phyloP scores from a whole-genome alignment of 83 land plant genomes.

The Picea abies region DNA sequence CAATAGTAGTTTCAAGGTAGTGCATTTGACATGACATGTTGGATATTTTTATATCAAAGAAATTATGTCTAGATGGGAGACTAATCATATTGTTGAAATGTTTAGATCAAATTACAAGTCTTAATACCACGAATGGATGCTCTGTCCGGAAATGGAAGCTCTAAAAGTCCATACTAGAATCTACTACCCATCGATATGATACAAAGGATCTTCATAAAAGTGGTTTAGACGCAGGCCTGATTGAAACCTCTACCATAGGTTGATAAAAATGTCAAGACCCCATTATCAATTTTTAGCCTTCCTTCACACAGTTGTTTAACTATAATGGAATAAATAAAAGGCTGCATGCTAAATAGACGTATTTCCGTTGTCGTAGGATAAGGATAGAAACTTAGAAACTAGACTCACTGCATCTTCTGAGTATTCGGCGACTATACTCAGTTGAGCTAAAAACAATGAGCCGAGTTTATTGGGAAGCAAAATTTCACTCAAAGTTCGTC shows the following conservation, averaged over 20 bases:
- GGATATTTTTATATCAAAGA: too few relatives aligned
- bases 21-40: not conserved
- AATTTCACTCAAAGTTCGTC: too few relatives aligned
- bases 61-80: too few relatives aligned
- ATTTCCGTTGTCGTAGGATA: not conserved
- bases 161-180: too few relatives aligned
- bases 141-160: too few relatives aligned
- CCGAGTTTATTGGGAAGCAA: too few relatives aligned
- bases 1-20: not conserved
- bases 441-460: too few relatives aligned
- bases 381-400: not conserved
- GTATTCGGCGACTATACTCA: too few relatives aligned
- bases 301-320: not conserved
- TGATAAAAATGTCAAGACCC: constrained; percentile 1
- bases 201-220: too few relatives aligned
- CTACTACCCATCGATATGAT: too few relatives aligned
- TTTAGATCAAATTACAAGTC: not conserved
- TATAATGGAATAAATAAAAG: not conserved
- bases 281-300: not conserved
- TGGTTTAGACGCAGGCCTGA: too few relatives aligned
- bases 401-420: too few relatives aligned
- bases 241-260: not conserved
- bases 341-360: not conserved
- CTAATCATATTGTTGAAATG: not conserved
- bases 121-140: not conserved